phyloP scores from a whole-genome alignment of 2,329 filamentous ascomycete genomes.

The Stagonosporopsis tanaceti region DNA sequence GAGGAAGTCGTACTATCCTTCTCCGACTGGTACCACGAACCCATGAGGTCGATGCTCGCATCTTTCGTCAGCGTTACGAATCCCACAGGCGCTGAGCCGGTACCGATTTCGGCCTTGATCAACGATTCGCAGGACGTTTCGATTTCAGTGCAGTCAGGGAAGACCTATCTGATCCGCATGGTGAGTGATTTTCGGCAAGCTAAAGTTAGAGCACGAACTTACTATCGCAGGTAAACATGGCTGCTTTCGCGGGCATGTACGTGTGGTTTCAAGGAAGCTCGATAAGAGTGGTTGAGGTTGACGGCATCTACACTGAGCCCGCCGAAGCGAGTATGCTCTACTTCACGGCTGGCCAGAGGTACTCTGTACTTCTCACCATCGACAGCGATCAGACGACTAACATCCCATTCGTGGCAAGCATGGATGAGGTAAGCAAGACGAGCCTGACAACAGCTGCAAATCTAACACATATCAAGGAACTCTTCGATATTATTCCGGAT shows the following conservation, averaged over 20 bases:
- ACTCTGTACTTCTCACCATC: constrained; percentile 69
- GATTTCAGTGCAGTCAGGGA: constrained; percentile 55
- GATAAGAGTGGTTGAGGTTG: constrained; percentile 72
- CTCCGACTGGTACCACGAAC: constrained; percentile 72
- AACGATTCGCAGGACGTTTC: constrained; percentile 63
- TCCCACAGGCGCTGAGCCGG: constrained; percentile 67
- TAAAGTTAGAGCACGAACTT: neutral
- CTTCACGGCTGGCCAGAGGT: constrained; percentile 73
- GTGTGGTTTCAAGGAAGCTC: constrained; percentile 72
- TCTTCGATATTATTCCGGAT: constrained; percentile 71
- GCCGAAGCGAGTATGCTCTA: constrained; percentile 66
- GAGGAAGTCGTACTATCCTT: constrained; percentile 70
- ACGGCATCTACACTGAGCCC: constrained; percentile 71
- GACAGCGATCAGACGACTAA: constrained; percentile 60
- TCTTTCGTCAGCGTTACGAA: constrained; percentile 53
- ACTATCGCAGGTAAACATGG: constrained; percentile 60
- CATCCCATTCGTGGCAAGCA: constrained; percentile 65
- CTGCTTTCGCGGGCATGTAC: constrained; percentile 73
- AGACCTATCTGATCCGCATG: constrained; percentile 69
- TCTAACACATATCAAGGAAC: constrained; percentile 38
- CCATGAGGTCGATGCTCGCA: constrained; percentile 52
- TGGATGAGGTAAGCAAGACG: constrained; percentile 38
- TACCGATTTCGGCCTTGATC: constrained; percentile 69
- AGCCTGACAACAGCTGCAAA: neutral
- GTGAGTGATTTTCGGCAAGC: constrained; percentile 42